phyloP scores from a whole-genome alignment of 495 filamentous ascomycete genomes.

The Diplogelasinospora grovesii region DNA sequence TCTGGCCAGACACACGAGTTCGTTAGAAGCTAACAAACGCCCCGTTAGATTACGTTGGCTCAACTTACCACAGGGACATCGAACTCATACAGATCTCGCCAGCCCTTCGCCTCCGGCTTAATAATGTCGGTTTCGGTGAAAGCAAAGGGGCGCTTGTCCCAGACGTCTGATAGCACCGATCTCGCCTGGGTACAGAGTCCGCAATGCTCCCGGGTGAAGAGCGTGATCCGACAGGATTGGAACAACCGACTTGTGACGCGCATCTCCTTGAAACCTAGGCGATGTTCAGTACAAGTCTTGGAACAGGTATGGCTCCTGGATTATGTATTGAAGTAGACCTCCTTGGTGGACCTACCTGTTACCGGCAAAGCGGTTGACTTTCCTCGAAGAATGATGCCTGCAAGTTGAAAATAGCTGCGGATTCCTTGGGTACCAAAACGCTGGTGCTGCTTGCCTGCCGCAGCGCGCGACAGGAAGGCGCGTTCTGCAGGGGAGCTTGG shows the following conservation, averaged over 20 bases:
- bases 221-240: constrained; percentile 62
- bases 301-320: no score
- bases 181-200: constrained; percentile 74
- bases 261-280: no score
- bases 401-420: no score
- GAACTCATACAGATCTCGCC: constrained; percentile 82
- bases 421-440: no score
- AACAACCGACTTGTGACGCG: constrained; percentile 35
- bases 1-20: constrained; percentile 32
- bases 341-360: background rate
- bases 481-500: no score
- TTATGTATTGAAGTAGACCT: no score
- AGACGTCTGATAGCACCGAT: constrained; percentile 59
- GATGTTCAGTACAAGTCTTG: no score
- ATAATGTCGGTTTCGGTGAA: constrained; percentile 80
- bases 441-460: no score
- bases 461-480: no score
- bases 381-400: background rate
- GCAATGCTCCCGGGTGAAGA: constrained; percentile 78
- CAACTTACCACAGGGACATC: constrained; percentile 72
- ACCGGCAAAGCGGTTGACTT: background rate
- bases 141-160: constrained; percentile 61
- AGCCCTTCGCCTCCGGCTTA: constrained; percentile 52
- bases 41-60: no score
- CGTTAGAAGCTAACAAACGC: no score